Base-by-base conservation (phyloP, 176 grass and related monocot genomes). In the Eleusine indica region DNA sequence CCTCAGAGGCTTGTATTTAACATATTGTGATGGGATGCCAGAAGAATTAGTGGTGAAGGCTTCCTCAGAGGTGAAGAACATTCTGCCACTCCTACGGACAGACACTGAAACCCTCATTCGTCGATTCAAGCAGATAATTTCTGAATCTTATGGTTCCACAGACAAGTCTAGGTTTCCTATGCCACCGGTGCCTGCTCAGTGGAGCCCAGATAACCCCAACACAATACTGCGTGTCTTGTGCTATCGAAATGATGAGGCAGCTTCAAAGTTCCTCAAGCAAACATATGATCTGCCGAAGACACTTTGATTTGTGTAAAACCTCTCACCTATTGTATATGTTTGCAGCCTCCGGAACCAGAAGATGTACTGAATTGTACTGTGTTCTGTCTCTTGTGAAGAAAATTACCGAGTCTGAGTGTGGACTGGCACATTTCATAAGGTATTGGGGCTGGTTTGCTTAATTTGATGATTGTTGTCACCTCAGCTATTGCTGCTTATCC, bases 211-310 rank as follows among this genome's bases (percentile, higher is more conserved):
- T 57, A 91, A 95, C 46, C 89, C 96, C 54, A 98, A 98, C 79
- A 95, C 96, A 22, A 69, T 98, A 78, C 83, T 98, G 52, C 87
- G 96, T 44, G 89, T 93, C 75, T 83, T 98, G 56, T 98, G 96
- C 66, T 87, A 98, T 70, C 85, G 93, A 37, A 82, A 98, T 71
- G 96, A 93, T 11, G 91, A 95, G 70, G 70, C 70, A 17, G 93
- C 96, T 30, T 89, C 91, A 2, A 93, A 72, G 78, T 98, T 98
- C 65, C 89, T 98, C 35, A 95, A 95, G 87, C 95, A 91, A 88
- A 83, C 93, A 68, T 98, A 95, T 66, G 84, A 95, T 86, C 91
- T 95, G 10, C 96, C 96, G 10, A 98, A 95, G 73, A 95, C 86
- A 0, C 92, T 98, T 66, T 90, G 88, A 90, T 9, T 67, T 82